Evolutionary conservation across 208 protist species (phyloP).

Genomic region (Leishmania braziliensis): DNA sequence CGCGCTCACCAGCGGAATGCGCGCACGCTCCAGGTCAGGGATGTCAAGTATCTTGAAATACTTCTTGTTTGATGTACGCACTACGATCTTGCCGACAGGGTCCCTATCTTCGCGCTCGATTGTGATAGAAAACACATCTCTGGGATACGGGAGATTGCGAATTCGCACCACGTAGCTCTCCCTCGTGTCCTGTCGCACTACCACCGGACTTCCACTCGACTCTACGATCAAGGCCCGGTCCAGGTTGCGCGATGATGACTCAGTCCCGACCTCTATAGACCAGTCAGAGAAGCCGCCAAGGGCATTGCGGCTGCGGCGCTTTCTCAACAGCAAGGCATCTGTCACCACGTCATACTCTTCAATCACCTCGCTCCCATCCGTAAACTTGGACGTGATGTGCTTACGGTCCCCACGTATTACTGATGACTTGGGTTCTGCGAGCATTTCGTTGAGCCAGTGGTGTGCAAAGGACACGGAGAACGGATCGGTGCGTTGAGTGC

Average conservation of each 20-base stretch:
- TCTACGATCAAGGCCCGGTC: constrained; percentile 78
- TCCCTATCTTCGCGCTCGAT: constrained; percentile 66
- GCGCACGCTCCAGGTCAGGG: constrained; percentile 72
- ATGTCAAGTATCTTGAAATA: constrained; percentile 94
- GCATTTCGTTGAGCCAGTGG: constrained; percentile 22
- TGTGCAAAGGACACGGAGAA: neutral
- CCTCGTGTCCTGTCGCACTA: constrained; percentile 85
- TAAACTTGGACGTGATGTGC: constrained; percentile 89
- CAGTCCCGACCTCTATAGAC: constrained; percentile 88
- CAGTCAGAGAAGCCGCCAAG: constrained; percentile 87
- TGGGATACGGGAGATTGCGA: constrained; percentile 92
- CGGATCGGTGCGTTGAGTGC: neutral
- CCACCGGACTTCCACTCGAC: constrained; percentile 68
- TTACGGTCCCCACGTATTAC: constrained; percentile 82
- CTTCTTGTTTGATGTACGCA: constrained; percentile 96
- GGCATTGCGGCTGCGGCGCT: constrained; percentile 64
- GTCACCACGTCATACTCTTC: constrained; percentile 95
- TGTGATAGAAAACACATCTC: constrained; percentile 79
- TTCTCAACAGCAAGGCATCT: constrained; percentile 91
- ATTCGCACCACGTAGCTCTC: constrained; percentile 90
- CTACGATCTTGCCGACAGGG: constrained; percentile 83
- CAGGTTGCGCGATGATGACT: constrained; percentile 54
- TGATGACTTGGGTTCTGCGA: constrained; percentile 78
- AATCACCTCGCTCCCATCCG: constrained; percentile 88
- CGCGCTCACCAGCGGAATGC: constrained; percentile 59